A percentile compares a stretch with the other conserved stretches of the same genome.
Evolutionary conservation across 2,329 filamentous ascomycete genomes (phyloP).

Genomic region (Pseudogymnoascus sp.): DNA sequence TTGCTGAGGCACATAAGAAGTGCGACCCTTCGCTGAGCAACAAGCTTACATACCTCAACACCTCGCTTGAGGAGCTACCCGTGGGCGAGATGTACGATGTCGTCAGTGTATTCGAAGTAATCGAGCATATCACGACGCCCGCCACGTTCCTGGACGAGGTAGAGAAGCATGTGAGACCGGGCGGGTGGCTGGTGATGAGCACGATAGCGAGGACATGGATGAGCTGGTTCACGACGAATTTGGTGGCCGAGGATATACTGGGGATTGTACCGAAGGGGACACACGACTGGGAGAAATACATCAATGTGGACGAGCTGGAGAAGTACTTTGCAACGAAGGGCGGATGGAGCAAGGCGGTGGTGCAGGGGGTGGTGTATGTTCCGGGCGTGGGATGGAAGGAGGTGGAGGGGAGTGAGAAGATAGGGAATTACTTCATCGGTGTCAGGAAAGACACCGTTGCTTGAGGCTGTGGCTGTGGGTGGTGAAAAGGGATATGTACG

Average conservation of each 20-base stretch:
- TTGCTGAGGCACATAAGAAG: slow-evolving; percentile 68
- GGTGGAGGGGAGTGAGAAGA: slow-evolving; percentile 68
- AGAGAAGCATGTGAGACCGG: slow-evolving; percentile 70
- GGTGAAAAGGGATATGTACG: neutral
- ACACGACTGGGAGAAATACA: slow-evolving; percentile 94
- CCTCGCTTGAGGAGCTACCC: slow-evolving; percentile 63
- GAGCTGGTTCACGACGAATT: slow-evolving; percentile 86
- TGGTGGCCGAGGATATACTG: slow-evolving; percentile 81
- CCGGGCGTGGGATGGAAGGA: slow-evolving; percentile 86
- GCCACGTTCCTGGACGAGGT: slow-evolving; percentile 64
- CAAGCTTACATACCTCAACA: slow-evolving; percentile 65
- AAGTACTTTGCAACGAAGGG: slow-evolving; percentile 42
- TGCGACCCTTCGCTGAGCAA: slow-evolving; percentile 58
- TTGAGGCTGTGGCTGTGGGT: neutral
- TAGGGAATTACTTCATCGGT: slow-evolving; percentile 95
- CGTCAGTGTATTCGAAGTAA: slow-evolving; percentile 83
- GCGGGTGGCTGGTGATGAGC: slow-evolving; percentile 85
- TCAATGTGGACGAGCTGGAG: slow-evolving; percentile 73
- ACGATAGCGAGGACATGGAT: slow-evolving; percentile 86
- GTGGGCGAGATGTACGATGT: slow-evolving; percentile 57
- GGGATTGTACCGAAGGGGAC: slow-evolving; percentile 85
- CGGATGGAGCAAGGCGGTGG: slow-evolving; percentile 51
- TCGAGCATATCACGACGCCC: slow-evolving; percentile 81
- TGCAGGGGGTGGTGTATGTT: slow-evolving; percentile 81
- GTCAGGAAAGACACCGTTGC: slow-evolving; percentile 46